phyloP scores from a whole-genome alignment of 805 yeast species.

The Torulaspora indica region DNA sequence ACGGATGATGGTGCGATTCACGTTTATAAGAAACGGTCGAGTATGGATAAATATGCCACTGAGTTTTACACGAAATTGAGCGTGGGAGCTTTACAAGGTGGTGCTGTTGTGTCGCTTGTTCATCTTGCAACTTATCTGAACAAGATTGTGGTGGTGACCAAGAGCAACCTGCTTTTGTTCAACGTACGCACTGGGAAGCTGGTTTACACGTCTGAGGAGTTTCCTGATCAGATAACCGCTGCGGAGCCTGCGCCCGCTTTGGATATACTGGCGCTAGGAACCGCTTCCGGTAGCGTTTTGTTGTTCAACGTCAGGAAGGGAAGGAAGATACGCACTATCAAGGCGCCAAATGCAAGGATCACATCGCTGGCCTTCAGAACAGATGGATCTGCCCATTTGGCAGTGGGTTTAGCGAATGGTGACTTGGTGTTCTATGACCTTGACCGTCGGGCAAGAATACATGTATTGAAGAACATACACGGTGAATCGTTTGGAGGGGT shows the following conservation, averaged over 20 bases:
- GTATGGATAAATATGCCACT: conserved; percentile 44
- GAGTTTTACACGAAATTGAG: conserved; percentile 62
- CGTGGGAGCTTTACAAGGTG: conserved; percentile 54
- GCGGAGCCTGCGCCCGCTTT: conserved; percentile 81
- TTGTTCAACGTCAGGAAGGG: conserved; percentile 68
- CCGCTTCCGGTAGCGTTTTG: conserved; percentile 58
- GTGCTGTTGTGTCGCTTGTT: conserved; percentile 50
- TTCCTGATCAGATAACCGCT: conserved; percentile 56
- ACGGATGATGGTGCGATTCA: conserved; percentile 43
- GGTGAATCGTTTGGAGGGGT: conserved; percentile 73
- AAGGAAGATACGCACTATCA: conserved; percentile 48
- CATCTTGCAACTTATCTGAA: conserved; percentile 93
- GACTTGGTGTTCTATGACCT: conserved; percentile 84
- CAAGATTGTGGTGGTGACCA: conserved; percentile 80
- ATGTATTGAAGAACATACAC: conserved; percentile 68
- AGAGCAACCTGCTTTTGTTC: conserved; percentile 52
- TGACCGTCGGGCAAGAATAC: conserved; percentile 66
- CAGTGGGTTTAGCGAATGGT: conserved; percentile 72
- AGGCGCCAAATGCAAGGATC: conserved; percentile 40
- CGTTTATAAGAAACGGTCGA: conserved; percentile 48
- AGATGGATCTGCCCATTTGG: conserved; percentile 81
- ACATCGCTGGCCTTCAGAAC: conserved; percentile 79
- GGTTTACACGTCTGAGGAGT: conserved; percentile 53
- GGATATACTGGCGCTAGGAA: conserved; percentile 77
- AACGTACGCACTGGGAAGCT: conserved; percentile 76